These are phyloP conservation scores for Barbarea vulgaris DNA, from an alignment of 345 rosid genomes.

Conservation along the genomic window DNA sequence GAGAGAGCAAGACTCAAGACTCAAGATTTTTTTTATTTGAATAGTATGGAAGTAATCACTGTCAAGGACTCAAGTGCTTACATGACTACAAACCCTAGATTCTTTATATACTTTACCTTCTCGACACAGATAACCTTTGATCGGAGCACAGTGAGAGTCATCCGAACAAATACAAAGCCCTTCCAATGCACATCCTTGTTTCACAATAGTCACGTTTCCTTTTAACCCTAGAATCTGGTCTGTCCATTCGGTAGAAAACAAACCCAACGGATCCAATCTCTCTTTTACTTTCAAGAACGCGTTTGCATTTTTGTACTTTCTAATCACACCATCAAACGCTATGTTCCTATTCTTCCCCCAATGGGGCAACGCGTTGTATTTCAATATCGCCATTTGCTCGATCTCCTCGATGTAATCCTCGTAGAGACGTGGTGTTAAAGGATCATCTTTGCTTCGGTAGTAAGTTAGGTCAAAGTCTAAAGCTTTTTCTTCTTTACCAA, in stretches of 20 bases:
- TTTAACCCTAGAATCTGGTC: slow-evolving; percentile 62
- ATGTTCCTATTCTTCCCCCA: slow-evolving; percentile 83
- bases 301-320: slow-evolving; percentile 48
- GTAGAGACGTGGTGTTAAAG: slow-evolving; percentile 58
- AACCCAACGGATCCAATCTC: slow-evolving; percentile 60
- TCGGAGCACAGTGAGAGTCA: slow-evolving; percentile 72
- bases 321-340: slow-evolving; percentile 57
- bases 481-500: slow-evolving; percentile 69
- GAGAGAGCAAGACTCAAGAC: no score
- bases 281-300: slow-evolving; percentile 57
- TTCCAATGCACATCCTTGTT: slow-evolving; percentile 68
- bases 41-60: no score
- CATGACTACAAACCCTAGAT: slow-evolving; percentile 56
- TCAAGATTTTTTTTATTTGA: no score
- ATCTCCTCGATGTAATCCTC: slow-evolving; percentile 72
- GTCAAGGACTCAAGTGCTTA: background rate
- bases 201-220: slow-evolving; percentile 40
- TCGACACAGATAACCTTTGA: slow-evolving; percentile 59
- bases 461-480: slow-evolving; percentile 76
- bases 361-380: slow-evolving; percentile 69
- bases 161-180: slow-evolving; percentile 68
- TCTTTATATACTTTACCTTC: slow-evolving; percentile 55
- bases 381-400: slow-evolving; percentile 72
- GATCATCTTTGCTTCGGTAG: slow-evolving; percentile 75
- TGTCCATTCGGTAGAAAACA: slow-evolving; percentile 80